These are phyloP conservation scores for Phaffomyces opuntiae DNA, from an alignment of 805 yeast species.

Conservation along the genomic window DNA sequence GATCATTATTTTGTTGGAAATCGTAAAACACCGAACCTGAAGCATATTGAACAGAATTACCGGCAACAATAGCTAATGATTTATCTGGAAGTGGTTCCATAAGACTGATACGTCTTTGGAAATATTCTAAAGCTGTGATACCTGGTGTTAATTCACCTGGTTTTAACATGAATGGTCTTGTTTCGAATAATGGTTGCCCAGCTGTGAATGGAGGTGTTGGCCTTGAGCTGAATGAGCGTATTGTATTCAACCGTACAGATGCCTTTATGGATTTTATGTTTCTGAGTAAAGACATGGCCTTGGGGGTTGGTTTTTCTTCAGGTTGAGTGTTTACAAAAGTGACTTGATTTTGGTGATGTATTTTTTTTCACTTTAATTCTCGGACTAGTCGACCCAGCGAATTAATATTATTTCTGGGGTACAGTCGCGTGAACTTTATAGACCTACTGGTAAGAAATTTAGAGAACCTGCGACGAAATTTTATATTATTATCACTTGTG, in stretches of 20 bases:
- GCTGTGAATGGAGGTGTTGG: conserved; percentile 32
- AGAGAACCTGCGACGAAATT: too few relatives aligned
- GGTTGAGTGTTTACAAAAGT: too few relatives aligned
- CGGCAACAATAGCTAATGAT: conserved; percentile 69
- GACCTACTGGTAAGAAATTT: too few relatives aligned
- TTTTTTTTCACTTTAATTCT: too few relatives aligned
- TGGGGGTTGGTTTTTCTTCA: too few relatives aligned
- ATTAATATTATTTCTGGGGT: too few relatives aligned
- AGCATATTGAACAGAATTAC: conserved; percentile 66
- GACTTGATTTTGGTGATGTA: too few relatives aligned
- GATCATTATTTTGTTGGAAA: conserved; percentile 87
- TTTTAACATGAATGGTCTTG: conserved; percentile 67
- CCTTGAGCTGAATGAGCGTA: conserved; percentile 4
- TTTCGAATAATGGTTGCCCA: conserved; percentile 87
- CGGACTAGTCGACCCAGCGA: too few relatives aligned
- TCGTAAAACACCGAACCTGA: conserved; percentile 89
- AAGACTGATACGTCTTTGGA: conserved; percentile 56
- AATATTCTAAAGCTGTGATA: conserved; percentile 78
- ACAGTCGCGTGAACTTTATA: too few relatives aligned
- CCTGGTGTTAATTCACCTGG: conserved; percentile 86
- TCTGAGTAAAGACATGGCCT: too few relatives aligned
- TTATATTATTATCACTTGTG: too few relatives aligned
- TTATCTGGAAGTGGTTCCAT: conserved; percentile 50
- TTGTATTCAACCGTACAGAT: background rate
- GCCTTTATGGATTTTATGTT: background rate